Evolutionary conservation across 192 early-diverging fungal genomes (phyloP).

Genomic region (Coemansia sp.): DNA sequence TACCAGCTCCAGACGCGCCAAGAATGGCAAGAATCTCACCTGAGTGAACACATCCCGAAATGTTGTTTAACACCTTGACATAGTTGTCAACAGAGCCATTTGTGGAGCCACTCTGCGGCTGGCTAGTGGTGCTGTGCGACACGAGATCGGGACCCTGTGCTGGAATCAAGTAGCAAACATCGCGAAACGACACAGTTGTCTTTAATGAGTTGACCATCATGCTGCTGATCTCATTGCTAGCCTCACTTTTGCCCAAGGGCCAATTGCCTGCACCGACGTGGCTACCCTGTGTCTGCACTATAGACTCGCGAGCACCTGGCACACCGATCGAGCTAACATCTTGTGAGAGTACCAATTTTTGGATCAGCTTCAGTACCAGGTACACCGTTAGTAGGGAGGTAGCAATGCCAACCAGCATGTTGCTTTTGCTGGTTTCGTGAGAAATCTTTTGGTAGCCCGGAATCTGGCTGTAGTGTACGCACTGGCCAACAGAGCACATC

Average conservation of each 20-base stretch:
- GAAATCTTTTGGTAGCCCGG: constrained; percentile 62
- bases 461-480: constrained; percentile 82
- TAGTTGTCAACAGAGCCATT: neutral
- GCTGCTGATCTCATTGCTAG: constrained; percentile 17
- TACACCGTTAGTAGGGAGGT: constrained; percentile 47
- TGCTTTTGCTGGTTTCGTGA: constrained; percentile 32
- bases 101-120: neutral
- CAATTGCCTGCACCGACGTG: neutral
- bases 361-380: constrained; percentile 36
- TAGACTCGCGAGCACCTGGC: neutral
- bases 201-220: constrained; percentile 23
- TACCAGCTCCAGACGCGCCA: constrained; percentile 90
- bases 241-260: neutral
- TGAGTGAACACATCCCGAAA: constrained; percentile 72
- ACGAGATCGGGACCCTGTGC: constrained; percentile 23
- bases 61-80: constrained; percentile 56
- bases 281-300: neutral
- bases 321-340: neutral
- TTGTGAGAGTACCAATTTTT: constrained; percentile 16
- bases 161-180: constrained; percentile 42
- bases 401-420: constrained; percentile 28
- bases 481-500: constrained; percentile 78
- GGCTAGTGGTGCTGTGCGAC: constrained; percentile 1
- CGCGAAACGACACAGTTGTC: constrained; percentile 39
- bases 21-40: constrained; percentile 92